These are phyloP conservation scores for Verticillium longisporum DNA, from an alignment of 2,329 filamentous ascomycete genomes.

Conservation along the genomic window DNA sequence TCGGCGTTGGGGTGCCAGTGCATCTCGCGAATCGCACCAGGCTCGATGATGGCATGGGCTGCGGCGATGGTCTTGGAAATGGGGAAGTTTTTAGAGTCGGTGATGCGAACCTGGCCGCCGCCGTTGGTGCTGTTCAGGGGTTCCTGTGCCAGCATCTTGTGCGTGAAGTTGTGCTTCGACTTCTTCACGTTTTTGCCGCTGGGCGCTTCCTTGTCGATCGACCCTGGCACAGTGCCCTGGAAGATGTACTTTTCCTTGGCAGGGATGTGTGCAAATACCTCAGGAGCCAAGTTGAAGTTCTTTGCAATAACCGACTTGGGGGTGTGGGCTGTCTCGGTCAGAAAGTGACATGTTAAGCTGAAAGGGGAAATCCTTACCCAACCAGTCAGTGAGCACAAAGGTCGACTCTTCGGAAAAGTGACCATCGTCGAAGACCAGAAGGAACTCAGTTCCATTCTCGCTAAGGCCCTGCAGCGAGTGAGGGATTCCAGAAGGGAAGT, in stretches of 20 bases:
- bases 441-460: conserved; percentile 49
- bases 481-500: conserved; percentile 69
- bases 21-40: conserved; percentile 69
- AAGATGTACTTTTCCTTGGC: conserved; percentile 70
- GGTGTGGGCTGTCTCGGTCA: conserved; percentile 46
- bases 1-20: conserved; percentile 78
- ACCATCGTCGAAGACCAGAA: conserved; percentile 41
- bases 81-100: conserved; percentile 68
- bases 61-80: conserved; percentile 68
- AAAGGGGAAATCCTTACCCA: conserved; percentile 34
- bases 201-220: conserved; percentile 61
- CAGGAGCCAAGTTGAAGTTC: conserved; percentile 67
- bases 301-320: conserved; percentile 65
- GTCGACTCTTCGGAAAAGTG: conserved; percentile 55
- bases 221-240: conserved; percentile 56
- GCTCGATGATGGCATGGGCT: conserved; percentile 63
- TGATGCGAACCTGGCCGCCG: conserved; percentile 66
- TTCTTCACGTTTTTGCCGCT: conserved; percentile 55
- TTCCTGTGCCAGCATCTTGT: conserved; percentile 64
- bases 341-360: not conserved
- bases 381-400: conserved; percentile 67
- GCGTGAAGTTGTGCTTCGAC: conserved; percentile 62
- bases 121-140: conserved; percentile 49
- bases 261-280: conserved; percentile 64
- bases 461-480: conserved; percentile 69